Base-by-base conservation (phyloP, 73 alveolate species). In the Tetrahymena malaccensis region DNA sequence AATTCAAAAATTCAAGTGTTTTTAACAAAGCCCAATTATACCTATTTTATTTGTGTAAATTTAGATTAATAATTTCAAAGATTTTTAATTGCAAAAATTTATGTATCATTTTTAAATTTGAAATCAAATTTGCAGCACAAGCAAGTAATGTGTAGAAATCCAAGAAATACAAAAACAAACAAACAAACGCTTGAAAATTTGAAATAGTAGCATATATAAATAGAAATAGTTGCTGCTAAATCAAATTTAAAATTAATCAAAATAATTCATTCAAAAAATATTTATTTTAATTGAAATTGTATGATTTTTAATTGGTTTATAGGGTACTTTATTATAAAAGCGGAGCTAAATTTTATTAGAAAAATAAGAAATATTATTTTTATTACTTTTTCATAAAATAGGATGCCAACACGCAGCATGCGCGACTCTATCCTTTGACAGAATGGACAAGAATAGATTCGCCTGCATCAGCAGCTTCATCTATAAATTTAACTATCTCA, bases 401-500 rank as follows among this genome's bases (percentile, higher is more conserved):
- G 50, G 98, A 97, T 35, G 99, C 98, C 84, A 99, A 98, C 50
- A 98, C 99, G 58, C 98, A 96, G 58, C 99, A 98, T 35, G 99
- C 98, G 94, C 99, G 95, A 96, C 99, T 97, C 96, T 98, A 98
- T 11, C 99, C 99, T 95, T 99, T 97, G 43, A 98, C 99, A 93
- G 99, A 98, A 96, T 99, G 99, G 19, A 99, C 99, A 55, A 99
- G 97, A 34, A 98, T 97, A 93, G 99, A 98, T 96, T 99, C 99
- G 7, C 99, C 99, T 94, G 96, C 96, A 56, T 95, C 98, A 56
- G 97, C 95, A 83, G 99, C 98, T 94, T 98, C 99, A 85, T 99
- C 99, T 31, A 99, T 98, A 96, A 99, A 99, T 85, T 95, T 96
- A 95, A 97, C 97, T 43, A 99, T 98, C 95, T 98, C 98, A 96